Evolutionary conservation across 306 rosid species (phyloP).

Genomic region (Nissolia schottii): DNA sequence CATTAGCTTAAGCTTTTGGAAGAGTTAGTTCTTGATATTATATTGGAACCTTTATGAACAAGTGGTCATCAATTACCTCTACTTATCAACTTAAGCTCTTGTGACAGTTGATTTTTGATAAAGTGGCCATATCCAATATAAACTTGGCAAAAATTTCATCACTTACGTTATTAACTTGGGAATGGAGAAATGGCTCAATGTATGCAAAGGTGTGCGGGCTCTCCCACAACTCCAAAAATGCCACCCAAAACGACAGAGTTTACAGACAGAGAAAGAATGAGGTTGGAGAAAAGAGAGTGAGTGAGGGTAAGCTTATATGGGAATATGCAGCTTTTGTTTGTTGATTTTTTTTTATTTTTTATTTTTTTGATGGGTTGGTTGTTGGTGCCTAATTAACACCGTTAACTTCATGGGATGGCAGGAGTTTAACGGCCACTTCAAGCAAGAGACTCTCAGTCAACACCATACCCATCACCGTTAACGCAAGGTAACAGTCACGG

Average conservation of each 20-base stretch:
- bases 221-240: constrained; percentile 36
- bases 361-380: constrained; percentile 45
- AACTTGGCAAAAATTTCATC: not conserved
- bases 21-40: too few relatives aligned
- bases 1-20: too few relatives aligned
- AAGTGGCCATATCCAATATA: not conserved
- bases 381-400: constrained; percentile 57
- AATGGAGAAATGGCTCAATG: constrained; percentile 14
- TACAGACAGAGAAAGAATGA: not conserved
- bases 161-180: constrained; percentile 24
- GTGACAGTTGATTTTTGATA: too few relatives aligned
- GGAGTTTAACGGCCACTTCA: constrained; percentile 42
- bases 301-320: constrained; percentile 37
- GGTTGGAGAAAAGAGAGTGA: not conserved
- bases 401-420: constrained; percentile 18
- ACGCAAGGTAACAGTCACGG: not conserved
- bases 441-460: constrained; percentile 33
- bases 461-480: not conserved
- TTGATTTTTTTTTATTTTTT: too few relatives aligned
- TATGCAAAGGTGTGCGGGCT: constrained; percentile 30
- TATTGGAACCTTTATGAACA: too few relatives aligned
- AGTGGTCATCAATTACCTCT: too few relatives aligned
- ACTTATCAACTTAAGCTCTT: too few relatives aligned
- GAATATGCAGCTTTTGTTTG: constrained; percentile 22
- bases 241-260: not conserved